Percentiles rank a stretch among this genome's conserved stretches.
Evolutionary conservation across 306 rosid genomes (phyloP).

Genomic region (Inga leiocalycina): DNA sequence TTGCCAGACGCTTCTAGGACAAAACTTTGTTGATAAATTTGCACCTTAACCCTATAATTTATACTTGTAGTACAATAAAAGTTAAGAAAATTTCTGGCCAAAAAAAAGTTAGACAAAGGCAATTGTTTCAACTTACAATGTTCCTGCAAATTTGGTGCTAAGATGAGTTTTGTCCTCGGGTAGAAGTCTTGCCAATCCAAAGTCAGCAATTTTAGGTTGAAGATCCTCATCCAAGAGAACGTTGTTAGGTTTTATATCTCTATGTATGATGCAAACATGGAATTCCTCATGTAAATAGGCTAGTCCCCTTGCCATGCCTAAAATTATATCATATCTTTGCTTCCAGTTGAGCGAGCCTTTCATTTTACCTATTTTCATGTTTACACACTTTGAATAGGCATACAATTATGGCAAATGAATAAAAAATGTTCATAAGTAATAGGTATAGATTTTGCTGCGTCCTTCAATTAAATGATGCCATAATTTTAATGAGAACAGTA

Average conservation of each 20-base stretch:
- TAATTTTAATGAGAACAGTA: background rate
- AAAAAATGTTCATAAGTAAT: background rate
- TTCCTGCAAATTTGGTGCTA: background rate
- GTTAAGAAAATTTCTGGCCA: background rate
- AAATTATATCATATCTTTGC: background rate
- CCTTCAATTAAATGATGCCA: background rate
- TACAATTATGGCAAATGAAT: background rate
- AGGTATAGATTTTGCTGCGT: background rate
- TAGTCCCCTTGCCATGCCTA: background rate
- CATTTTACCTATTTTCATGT: background rate
- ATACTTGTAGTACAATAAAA: background rate
- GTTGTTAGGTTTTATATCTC: background rate
- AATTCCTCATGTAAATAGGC: background rate
- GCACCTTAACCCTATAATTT: no score
- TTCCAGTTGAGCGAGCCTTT: background rate
- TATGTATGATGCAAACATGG: background rate
- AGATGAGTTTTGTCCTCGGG: background rate
- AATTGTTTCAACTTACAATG: background rate
- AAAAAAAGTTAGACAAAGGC: background rate
- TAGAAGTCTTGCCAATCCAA: background rate
- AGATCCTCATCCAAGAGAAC: background rate
- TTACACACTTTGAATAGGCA: background rate
- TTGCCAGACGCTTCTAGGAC: no score
- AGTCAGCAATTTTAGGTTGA: background rate
- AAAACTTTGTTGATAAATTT: no score